A percentile compares a stretch with the other conserved stretches of the same genome.
Conservation (phyloP, 169 alveolate species). For the Cryptosporidium sp. region DNA sequence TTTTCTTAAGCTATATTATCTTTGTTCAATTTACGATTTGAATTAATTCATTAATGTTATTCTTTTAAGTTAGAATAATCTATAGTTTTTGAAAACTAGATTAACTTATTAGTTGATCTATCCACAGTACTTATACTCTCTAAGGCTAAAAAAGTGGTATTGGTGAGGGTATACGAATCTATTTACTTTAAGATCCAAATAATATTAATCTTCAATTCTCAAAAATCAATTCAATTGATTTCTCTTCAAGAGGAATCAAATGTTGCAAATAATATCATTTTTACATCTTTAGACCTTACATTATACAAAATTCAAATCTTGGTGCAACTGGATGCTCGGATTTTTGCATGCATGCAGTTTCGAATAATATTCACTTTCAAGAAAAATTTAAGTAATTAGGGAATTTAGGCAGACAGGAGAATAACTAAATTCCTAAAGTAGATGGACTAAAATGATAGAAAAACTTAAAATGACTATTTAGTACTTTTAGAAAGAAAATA, state of each 20-base stretch:
- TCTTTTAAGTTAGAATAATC: too few relatives aligned
- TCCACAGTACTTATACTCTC: not conserved
- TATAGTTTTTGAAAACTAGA: not conserved
- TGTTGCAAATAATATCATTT: constrained; percentile 14
- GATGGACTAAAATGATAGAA: too few relatives aligned
- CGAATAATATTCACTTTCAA: too few relatives aligned
- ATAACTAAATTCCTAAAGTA: too few relatives aligned
- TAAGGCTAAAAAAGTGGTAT: not conserved
- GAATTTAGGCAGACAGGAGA: too few relatives aligned
- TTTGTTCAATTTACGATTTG: too few relatives aligned
- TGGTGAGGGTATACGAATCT: not conserved
- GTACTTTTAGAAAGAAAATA: too few relatives aligned
- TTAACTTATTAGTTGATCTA: not conserved
- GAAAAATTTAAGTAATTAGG: too few relatives aligned
- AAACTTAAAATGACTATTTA: too few relatives aligned
- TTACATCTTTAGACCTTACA: constrained; percentile 63
- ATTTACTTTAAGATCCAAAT: not conserved
- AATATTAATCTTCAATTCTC: not conserved
- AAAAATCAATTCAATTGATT: not conserved
- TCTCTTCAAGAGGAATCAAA: not conserved
- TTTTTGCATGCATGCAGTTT: not conserved
- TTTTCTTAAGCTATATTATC: not conserved
- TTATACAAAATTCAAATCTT: constrained; percentile 24
- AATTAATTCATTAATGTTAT: too few relatives aligned
- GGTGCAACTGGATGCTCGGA: constrained; percentile 13